A percentile compares a stretch with the other conserved stretches of the same genome.
Evolutionary conservation across 2,329 filamentous ascomycete species (phyloP).

Genomic region (Phaeosphaeriaceae sp.): DNA sequence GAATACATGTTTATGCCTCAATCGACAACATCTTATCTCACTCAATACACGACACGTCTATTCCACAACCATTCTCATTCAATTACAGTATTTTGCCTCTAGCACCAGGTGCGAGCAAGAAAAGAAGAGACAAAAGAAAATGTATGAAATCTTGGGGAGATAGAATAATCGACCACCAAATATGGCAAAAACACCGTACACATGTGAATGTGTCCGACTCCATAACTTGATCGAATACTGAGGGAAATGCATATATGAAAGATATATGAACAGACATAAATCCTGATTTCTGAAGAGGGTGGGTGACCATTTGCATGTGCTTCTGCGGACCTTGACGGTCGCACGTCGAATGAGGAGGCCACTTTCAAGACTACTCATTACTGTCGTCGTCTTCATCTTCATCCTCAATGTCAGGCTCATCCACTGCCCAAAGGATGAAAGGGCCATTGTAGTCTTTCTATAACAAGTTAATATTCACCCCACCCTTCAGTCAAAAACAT

Average conservation of each 20-base stretch:
- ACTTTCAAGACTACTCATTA: background rate
- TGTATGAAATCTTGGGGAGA: background rate
- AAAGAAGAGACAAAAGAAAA: background rate
- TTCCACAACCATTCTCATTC: too few relatives aligned
- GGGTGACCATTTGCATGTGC: too few relatives aligned
- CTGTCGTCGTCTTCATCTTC: conserved; percentile 7
- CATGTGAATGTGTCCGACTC: background rate
- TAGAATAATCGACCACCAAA: background rate
- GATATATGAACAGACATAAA: too few relatives aligned
- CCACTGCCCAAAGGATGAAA: conserved; percentile 48
- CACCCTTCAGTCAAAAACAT: background rate
- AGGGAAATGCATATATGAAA: too few relatives aligned
- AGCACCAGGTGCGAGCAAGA: background rate
- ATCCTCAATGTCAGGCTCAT: conserved; percentile 15
- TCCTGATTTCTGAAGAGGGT: too few relatives aligned
- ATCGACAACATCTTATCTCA: background rate
- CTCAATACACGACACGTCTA: too few relatives aligned
- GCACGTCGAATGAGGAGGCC: too few relatives aligned
- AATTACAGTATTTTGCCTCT: background rate
- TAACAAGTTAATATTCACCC: conserved; percentile 11
- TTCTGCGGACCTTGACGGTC: too few relatives aligned
- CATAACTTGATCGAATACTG: background rate
- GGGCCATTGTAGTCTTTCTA: conserved; percentile 33
- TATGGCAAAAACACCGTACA: background rate
- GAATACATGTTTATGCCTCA: too few relatives aligned